These are phyloP conservation scores for Crassisporium funariophilum DNA, from an alignment of 768 basidiomycete genomes.

Conservation along the genomic window DNA sequence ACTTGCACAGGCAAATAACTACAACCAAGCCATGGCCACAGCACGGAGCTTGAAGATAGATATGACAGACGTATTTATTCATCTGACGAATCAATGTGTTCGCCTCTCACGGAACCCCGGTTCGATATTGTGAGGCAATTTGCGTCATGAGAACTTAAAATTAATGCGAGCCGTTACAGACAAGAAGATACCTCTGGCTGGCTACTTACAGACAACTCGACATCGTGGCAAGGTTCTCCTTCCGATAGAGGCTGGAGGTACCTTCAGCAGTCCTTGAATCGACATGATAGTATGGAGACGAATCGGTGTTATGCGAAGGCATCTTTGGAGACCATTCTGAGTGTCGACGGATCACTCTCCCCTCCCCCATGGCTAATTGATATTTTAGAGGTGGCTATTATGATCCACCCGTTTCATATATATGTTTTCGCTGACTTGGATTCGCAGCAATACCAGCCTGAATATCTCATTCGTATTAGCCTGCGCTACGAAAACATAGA, in stretches of 20 bases:
- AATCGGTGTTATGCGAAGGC: slow-evolving; percentile 79
- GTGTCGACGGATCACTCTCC: slow-evolving; percentile 56
- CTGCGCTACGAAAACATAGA: slow-evolving; percentile 80
- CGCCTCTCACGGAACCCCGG: slow-evolving; percentile 68
- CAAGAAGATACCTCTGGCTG: slow-evolving; percentile 76
- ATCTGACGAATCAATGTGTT: slow-evolving; percentile 77
- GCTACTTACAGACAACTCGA: slow-evolving; percentile 79
- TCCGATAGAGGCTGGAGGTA: slow-evolving; percentile 87
- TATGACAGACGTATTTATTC: slow-evolving; percentile 83
- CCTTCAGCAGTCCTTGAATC: slow-evolving; percentile 75
- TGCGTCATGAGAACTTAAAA: slow-evolving; percentile 5
- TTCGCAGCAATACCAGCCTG: slow-evolving; percentile 69
- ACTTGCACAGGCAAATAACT: slow-evolving; percentile 76
- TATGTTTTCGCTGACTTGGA: slow-evolving; percentile 6
- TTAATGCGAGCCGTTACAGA: slow-evolving; percentile 39
- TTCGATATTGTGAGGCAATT: slow-evolving; percentile 51
- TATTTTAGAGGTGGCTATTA: slow-evolving; percentile 60
- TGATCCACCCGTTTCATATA: background rate
- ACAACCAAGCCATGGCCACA: slow-evolving; percentile 75
- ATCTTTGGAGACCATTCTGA: slow-evolving; percentile 75
- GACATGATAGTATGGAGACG: slow-evolving; percentile 72
- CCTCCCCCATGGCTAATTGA: slow-evolving; percentile 86
- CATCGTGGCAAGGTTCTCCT: slow-evolving; percentile 82
- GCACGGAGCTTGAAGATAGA: slow-evolving; percentile 79
- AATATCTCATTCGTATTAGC: slow-evolving; percentile 79